These are phyloP conservation scores for Sclerotinia spermophila DNA, from an alignment of 2,329 filamentous ascomycete species.

Conservation along the genomic window DNA sequence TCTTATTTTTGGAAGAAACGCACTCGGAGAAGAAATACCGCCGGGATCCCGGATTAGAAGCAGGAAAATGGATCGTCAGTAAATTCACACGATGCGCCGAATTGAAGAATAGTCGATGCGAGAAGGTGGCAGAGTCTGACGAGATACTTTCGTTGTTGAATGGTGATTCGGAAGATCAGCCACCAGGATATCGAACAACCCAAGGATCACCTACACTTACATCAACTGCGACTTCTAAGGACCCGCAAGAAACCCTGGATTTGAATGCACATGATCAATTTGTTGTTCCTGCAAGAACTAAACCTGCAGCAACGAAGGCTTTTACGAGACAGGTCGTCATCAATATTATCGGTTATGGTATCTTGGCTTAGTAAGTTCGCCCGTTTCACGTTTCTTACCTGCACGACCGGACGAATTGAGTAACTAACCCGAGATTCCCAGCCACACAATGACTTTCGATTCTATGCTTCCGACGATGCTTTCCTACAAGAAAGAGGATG, in stretches of 20 bases:
- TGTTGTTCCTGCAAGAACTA: conserved; percentile 33
- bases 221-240: conserved; percentile 35
- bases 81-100: conserved; percentile 35
- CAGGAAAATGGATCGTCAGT: conserved; percentile 66
- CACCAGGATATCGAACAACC: conserved; percentile 65
- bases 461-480: conserved; percentile 90
- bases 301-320: conserved; percentile 50
- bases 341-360: conserved; percentile 85
- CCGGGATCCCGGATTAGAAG: conserved; percentile 70
- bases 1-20: conserved; percentile 91
- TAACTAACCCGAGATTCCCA: conserved; percentile 41
- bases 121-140: conserved; percentile 40
- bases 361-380: conserved; percentile 82
- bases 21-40: conserved; percentile 76
- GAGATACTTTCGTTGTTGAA: conserved; percentile 57
- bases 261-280: conserved; percentile 27
- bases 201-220: conserved; percentile 52
- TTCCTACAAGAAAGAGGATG: conserved; percentile 28
- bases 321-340: conserved; percentile 84
- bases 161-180: conserved; percentile 49
- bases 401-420: not conserved
- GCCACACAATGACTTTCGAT: conserved; percentile 96
- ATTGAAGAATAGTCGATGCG: conserved; percentile 38
- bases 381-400: conserved; percentile 16
- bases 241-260: conserved; percentile 41